Evolutionary conservation across 2,329 filamentous ascomycete species (phyloP).

Genomic region (Monilinia aucupariae): DNA sequence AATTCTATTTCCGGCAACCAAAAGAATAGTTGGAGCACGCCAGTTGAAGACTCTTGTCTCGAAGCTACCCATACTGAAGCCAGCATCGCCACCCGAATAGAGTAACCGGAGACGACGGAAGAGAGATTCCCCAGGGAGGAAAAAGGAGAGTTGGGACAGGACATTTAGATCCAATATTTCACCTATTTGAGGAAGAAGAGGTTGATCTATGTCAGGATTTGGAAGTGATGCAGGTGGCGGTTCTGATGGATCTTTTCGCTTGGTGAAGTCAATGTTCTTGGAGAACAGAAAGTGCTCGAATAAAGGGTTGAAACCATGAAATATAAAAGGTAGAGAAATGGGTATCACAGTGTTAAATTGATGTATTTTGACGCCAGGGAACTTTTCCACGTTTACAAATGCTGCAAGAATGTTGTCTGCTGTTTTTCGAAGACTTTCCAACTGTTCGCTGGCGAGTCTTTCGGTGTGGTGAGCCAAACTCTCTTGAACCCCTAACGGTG

Average conservation of each 20-base stretch:
- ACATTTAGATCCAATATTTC: constrained; percentile 61
- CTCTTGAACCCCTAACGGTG: constrained; percentile 61
- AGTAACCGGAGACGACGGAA: constrained; percentile 62
- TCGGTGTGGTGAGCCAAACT: constrained; percentile 56
- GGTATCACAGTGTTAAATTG: constrained; percentile 58
- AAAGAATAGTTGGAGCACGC: constrained; percentile 66
- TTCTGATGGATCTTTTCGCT: constrained; percentile 30
- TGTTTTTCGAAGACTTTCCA: constrained; percentile 53
- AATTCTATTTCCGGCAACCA: constrained; percentile 62
- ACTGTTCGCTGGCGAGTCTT: constrained; percentile 49
- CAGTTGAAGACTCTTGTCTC: constrained; percentile 72
- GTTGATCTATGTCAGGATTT: constrained; percentile 27
- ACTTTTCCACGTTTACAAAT: constrained; percentile 60
- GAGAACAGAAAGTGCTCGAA: constrained; percentile 75
- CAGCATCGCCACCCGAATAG: constrained; percentile 64
- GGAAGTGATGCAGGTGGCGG: constrained; percentile 18
- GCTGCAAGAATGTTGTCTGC: constrained; percentile 61
- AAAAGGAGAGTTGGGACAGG: constrained; percentile 67
- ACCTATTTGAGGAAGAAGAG: constrained; percentile 48
- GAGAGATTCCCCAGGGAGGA: constrained; percentile 58
- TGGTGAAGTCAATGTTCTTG: constrained; percentile 59
- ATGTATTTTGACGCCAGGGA: constrained; percentile 56
- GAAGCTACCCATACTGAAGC: constrained; percentile 73
- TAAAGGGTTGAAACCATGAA: constrained; percentile 60
- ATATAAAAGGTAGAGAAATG: constrained; percentile 58